Percentiles rank a stretch among this genome's conserved stretches.
Evolutionary conservation across 352 stramenopile species (phyloP).

Genomic region (Phytophthora meadii): DNA sequence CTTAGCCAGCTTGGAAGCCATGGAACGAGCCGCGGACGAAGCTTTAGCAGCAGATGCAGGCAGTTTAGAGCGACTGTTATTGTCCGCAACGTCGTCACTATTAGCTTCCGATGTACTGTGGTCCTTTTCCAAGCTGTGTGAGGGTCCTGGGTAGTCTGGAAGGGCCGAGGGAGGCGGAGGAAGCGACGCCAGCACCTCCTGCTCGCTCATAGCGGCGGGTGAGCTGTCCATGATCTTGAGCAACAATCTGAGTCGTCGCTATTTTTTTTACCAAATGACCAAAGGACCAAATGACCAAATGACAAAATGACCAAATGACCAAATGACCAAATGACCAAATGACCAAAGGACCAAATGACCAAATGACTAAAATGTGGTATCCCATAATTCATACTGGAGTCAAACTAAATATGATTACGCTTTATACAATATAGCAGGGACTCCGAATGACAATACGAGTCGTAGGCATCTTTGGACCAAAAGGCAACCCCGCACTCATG

Average conservation of each 20-base stretch:
- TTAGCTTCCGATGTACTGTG: background rate
- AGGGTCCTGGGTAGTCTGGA: conserved; percentile 21
- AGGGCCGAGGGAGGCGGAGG: conserved; percentile 37
- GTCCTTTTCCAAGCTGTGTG: background rate
- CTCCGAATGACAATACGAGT: no score
- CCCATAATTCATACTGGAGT: no score
- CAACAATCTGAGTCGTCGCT: no score
- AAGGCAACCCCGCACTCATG: conserved; percentile 49
- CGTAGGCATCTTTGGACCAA: no score
- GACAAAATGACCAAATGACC: no score
- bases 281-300: no score
- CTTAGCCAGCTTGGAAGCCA: conserved; percentile 68
- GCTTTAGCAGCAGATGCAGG: conserved; percentile 36
- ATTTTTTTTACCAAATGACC: no score
- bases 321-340: no score
- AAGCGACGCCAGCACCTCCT: conserved; percentile 35
- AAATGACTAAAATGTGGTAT: no score
- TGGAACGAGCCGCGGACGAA: conserved; percentile 60
- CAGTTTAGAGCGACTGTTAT: conserved; percentile 16
- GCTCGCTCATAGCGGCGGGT: conserved; percentile 22
- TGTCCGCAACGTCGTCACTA: conserved; percentile 3
- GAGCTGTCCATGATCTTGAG: background rate
- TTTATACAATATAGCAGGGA: no score
- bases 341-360: no score
- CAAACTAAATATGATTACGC: no score